A percentile compares a stretch with the other conserved stretches of the same genome.
These are phyloP conservation scores for Populus alba DNA, from an alignment of 345 rosid species.

Conservation along the genomic window DNA sequence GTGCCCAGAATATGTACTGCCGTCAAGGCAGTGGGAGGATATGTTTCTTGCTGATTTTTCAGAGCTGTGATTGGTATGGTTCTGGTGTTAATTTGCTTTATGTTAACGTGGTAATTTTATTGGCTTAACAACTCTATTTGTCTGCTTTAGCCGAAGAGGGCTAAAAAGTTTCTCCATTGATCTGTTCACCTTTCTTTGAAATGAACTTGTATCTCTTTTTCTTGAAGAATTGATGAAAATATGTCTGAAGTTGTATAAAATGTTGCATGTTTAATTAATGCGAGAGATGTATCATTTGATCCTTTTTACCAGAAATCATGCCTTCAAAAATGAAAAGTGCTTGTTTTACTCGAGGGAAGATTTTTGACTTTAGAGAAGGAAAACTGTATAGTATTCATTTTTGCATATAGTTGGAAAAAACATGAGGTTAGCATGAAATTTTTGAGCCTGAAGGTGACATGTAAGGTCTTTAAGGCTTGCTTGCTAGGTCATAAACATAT, in stretches of 20 bases:
- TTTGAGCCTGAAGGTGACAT: neutral
- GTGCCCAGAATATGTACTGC: slow-evolving; percentile 63
- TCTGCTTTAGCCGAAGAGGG: neutral
- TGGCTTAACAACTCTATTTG: neutral
- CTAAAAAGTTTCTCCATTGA: no score
- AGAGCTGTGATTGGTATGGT: slow-evolving; percentile 59
- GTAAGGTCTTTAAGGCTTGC: neutral
- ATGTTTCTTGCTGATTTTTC: slow-evolving; percentile 76
- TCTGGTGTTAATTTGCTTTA: neutral
- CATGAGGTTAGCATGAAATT: neutral
- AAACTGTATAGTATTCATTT: neutral
- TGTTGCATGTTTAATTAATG: neutral
- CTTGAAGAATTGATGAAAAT: neutral
- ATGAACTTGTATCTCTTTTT: no score
- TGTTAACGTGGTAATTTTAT: neutral
- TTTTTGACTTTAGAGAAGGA: neutral
- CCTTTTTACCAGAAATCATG: neutral
- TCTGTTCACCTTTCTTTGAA: no score
- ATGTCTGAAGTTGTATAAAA: neutral
- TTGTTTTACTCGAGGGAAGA: neutral
- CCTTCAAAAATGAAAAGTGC: neutral
- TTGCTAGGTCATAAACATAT: neutral
- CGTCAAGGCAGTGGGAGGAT: slow-evolving; percentile 79
- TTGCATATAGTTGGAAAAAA: neutral
- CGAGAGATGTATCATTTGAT: neutral